Evolutionary conservation across 805 yeast genomes (phyloP), one percentile per base, ranked within the genome.

Genomic region (Candida ascalaphidarum): DNA sequence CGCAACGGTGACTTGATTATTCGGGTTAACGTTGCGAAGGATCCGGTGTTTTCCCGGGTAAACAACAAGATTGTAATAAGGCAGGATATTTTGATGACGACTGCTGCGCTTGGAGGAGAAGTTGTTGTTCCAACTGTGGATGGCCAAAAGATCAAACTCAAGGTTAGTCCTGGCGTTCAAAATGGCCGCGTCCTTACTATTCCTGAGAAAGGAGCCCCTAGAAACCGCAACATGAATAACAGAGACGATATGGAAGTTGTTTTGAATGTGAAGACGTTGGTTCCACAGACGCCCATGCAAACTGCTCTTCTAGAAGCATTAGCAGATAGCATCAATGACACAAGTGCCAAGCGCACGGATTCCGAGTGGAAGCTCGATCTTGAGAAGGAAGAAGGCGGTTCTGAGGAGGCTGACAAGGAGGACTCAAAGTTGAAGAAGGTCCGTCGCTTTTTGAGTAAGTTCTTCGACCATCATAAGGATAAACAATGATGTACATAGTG

Each of bases 101-200:
- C 98, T 0, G 98, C 98, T 1, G 86, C 96, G 0, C 64, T 92
- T 25, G 99, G 99, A 35, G 99, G 99, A 21, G 76, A 74, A 25
- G 70, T 92, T 14, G 74, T 80, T 27, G 73, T 92, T n/a, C 97
- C 97, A 19, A 89, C 98, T 0, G 71, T 92, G 16, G 84, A 77
- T 37, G 96, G 94, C 4, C 71, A 71, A 22, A 68, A 68, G 20
- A 61, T 94, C 28, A 81, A 85, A 52, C 57, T 92, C 31, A 83
- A 76, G 54, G 78, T 92, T 9, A 77, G 94, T 28, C 60, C 82
- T 0, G 97, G 96, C 1, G 82, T 95, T 0, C 94, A 83, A 47
- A 61, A 71, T 22, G 94, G 89, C 15, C 71, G 77, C 29, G 65
- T 65, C 14, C 71, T 88, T 28, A 77, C 81, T 9, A 74, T 92